Conservation (phyloP, 192 early-diverging fungal genomes). For the Coemansia erecta region DNA sequence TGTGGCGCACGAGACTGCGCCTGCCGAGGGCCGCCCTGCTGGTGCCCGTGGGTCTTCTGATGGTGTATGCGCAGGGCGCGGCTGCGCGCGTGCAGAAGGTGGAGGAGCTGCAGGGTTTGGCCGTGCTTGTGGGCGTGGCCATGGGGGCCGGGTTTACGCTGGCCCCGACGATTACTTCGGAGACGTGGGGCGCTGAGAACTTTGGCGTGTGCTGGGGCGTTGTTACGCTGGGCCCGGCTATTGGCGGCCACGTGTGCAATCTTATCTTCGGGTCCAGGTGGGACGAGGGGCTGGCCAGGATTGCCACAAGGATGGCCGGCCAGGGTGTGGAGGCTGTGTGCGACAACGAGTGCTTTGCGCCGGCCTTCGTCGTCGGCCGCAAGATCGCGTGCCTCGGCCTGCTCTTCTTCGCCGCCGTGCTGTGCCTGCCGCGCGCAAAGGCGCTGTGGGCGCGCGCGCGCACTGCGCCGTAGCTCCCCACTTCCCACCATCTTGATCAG, state of each 20-base stretch:
- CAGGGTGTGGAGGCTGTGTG: conserved; percentile 19
- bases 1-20: conserved; percentile 41
- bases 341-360: conserved; percentile 40
- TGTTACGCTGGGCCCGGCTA: conserved; percentile 57
- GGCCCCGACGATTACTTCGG: conserved; percentile 48
- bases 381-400: conserved; percentile 28
- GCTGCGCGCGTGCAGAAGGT: conserved; percentile 16
- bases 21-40: conserved; percentile 44
- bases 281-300: conserved; percentile 43
- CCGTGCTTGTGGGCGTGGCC: conserved; percentile 39
- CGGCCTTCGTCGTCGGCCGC: conserved; percentile 34
- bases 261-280: conserved; percentile 60
- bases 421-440: conserved; percentile 26
- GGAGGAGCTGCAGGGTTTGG: conserved; percentile 35
- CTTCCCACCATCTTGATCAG: no score
- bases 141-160: conserved; percentile 52
- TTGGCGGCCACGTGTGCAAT: conserved; percentile 66
- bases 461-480: no score
- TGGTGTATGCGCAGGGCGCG: conserved; percentile 40
- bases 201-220: conserved; percentile 59
- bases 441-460: conserved; percentile 9
- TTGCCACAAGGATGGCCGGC: conserved; percentile 17
- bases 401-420: conserved; percentile 31
- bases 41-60: conserved; percentile 25
- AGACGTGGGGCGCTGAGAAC: conserved; percentile 55